A percentile compares a stretch with the other conserved stretches of the same genome.
Evolutionary conservation across 208 protist genomes (phyloP).

Genomic region (Acanthamoeba triangularis): DNA sequence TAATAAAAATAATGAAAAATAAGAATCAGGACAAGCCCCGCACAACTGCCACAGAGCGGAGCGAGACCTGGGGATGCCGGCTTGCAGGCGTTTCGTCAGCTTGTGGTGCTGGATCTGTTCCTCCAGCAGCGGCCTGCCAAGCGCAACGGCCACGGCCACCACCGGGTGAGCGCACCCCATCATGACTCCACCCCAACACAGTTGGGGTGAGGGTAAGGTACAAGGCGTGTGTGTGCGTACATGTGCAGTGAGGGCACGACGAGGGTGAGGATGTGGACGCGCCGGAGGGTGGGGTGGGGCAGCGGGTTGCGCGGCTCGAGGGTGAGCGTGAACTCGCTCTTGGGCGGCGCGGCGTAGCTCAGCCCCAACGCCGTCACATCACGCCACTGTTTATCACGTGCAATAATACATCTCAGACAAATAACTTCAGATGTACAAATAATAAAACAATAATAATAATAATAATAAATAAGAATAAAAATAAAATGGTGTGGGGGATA

Average conservation of each 20-base stretch:
- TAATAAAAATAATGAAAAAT: no score
- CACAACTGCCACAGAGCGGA: background rate
- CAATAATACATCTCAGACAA: no score
- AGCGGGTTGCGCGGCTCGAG: background rate
- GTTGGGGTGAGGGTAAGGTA: no score
- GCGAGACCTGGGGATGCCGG: background rate
- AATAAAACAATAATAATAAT: background rate
- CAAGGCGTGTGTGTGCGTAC: no score
- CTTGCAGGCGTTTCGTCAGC: background rate
- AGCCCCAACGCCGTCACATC: conserved; percentile 17
- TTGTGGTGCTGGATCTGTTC: background rate
- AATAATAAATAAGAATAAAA: background rate
- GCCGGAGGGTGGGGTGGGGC: background rate
- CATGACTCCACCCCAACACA: no score
- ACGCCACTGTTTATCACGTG: no score
- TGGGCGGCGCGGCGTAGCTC: background rate
- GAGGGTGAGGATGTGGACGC: conserved; percentile 22
- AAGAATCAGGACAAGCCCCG: no score
- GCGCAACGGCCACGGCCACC: background rate
- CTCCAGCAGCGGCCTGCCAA: background rate
- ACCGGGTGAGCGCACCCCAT: no score
- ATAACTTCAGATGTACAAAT: no score
- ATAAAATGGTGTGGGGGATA: background rate
- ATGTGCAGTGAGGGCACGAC: background rate
- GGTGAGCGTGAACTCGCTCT: background rate